Evolutionary conservation across 1,284 basidiomycete genomes (phyloP).

Genomic region (Irpex sp.): DNA sequence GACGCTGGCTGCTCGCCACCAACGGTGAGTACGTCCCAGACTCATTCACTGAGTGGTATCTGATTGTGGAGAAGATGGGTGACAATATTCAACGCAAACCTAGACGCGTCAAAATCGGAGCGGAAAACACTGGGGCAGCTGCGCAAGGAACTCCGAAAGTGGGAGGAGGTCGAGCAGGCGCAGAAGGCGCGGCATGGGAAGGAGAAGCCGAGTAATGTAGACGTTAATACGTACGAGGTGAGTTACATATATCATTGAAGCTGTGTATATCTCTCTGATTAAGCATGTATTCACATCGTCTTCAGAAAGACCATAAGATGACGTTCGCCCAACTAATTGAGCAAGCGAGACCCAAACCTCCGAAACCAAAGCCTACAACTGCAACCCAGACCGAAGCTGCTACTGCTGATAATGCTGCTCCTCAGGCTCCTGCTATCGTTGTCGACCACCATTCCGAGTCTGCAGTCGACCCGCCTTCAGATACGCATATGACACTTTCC

Average conservation of each 20-base stretch:
- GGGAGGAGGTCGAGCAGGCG: constrained; percentile 45
- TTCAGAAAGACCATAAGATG: constrained; percentile 38
- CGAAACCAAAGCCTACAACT: not conserved
- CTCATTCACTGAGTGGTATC: not conserved
- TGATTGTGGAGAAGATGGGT: constrained; percentile 46
- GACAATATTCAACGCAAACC: constrained; percentile 62
- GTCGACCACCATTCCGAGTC: too few species aligned
- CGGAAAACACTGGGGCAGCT: constrained; percentile 46
- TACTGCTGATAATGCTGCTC: too few species aligned
- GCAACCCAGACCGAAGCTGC: too few species aligned
- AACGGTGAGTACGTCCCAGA: constrained; percentile 36
- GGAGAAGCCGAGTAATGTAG: constrained; percentile 35
- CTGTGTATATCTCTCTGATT: not conserved
- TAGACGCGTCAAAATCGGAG: constrained; percentile 46
- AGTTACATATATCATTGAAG: constrained; percentile 12
- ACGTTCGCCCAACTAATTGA: constrained; percentile 40
- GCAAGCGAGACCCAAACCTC: constrained; percentile 30
- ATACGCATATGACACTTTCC: too few species aligned
- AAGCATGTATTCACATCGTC: too few species aligned
- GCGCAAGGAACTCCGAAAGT: constrained; percentile 46
- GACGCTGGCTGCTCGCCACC: constrained; percentile 50
- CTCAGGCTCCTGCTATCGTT: too few species aligned
- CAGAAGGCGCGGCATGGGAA: constrained; percentile 12
- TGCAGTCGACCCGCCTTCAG: too few species aligned
- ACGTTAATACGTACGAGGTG: constrained; percentile 40